Conservation (phyloP, 306 rosid genomes). For the Hippophae rhamnoides region DNA sequence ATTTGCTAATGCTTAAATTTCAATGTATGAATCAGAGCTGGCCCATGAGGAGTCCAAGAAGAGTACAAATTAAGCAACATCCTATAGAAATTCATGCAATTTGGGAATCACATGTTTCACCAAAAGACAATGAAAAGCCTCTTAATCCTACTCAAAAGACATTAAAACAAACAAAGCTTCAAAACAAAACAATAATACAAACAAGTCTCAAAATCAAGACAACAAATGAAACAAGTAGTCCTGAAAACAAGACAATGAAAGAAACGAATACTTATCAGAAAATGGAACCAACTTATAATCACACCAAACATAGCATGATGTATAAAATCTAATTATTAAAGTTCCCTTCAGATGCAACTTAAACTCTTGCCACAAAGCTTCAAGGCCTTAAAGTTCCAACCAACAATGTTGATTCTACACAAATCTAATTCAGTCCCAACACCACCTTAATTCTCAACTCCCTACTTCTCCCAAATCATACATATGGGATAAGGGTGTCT, state of each 20-base stretch:
- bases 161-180: too few species aligned
- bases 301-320: too few species aligned
- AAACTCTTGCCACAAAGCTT: constrained; percentile 40
- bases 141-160: not conserved
- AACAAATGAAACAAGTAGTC: too few species aligned
- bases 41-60: too few species aligned
- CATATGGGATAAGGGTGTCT: constrained; percentile 69
- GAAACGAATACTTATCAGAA: constrained; percentile 24
- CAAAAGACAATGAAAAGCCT: constrained; percentile 18
- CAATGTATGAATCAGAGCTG: too few species aligned
- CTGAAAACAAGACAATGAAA: constrained; percentile 16
- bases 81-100: constrained; percentile 35
- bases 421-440: constrained; percentile 6
- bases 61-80: constrained; percentile 22
- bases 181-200: too few species aligned
- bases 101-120: constrained; percentile 42
- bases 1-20: too few species aligned
- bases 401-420: constrained; percentile 4
- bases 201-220: too few species aligned
- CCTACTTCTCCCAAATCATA: not conserved
- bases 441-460: not conserved
- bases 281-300: constrained; percentile 32
- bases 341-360: constrained; percentile 36
- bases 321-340: too few species aligned
- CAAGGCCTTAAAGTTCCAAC: constrained; percentile 27